Percentiles rank a stretch among this genome's conserved stretches.
phyloP scores from a whole-genome alignment of 345 rosid genomes.

The Limnanthes douglasii region DNA sequence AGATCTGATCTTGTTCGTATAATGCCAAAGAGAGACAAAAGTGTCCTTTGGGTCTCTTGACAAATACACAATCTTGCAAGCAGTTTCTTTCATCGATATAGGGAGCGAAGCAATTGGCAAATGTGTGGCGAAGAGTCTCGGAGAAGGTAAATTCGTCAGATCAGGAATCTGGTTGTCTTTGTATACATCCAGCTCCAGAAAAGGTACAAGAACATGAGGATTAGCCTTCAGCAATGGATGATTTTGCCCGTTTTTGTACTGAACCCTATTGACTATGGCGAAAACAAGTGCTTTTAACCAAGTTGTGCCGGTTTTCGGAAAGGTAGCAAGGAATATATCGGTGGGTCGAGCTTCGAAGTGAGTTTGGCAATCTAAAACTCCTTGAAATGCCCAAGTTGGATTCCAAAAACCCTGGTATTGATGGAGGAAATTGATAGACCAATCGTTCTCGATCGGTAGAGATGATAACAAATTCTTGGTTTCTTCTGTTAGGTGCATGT shows the following conservation, averaged over 20 bases:
- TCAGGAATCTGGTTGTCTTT: slow-evolving; percentile 8
- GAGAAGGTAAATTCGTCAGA: slow-evolving; percentile 10
- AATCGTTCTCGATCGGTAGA: slow-evolving; percentile 2
- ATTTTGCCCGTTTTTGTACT: not conserved
- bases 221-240: slow-evolving; percentile 5
- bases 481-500: slow-evolving; percentile 7
- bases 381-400: slow-evolving; percentile 16
- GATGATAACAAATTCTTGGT: slow-evolving; percentile 4
- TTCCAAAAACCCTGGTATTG: slow-evolving; percentile 36
- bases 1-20: slow-evolving; percentile 12
- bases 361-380: slow-evolving; percentile 10
- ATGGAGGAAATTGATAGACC: not conserved
- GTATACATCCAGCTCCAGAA: slow-evolving; percentile 14
- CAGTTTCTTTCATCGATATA: slow-evolving; percentile 8
- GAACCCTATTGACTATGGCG: slow-evolving; percentile 8
- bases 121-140: slow-evolving; percentile 16
- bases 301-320: slow-evolving; percentile 18
- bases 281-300: slow-evolving; percentile 16
- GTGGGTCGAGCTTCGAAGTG: slow-evolving; percentile 16
- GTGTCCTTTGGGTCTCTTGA: slow-evolving; percentile 17
- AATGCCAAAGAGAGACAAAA: slow-evolving; percentile 18
- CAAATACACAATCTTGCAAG: slow-evolving; percentile 13
- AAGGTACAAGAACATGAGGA: slow-evolving; percentile 15
- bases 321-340: slow-evolving; percentile 14
- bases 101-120: slow-evolving; percentile 13